Evolutionary conservation across 768 basidiomycete genomes (phyloP).

Genomic region (Lentinula guzmanii): DNA sequence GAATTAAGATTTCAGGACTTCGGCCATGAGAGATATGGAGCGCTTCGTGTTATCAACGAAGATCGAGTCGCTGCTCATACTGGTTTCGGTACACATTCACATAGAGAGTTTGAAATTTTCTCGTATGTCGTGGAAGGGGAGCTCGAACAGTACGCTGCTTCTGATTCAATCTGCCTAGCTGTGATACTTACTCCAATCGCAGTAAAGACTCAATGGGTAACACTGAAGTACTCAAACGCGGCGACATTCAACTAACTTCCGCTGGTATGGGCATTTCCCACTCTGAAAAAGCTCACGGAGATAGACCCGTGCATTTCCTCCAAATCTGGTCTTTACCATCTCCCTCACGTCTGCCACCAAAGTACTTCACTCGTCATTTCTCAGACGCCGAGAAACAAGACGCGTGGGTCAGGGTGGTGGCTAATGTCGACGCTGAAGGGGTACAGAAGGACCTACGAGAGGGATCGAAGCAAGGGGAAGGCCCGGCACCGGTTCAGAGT

Average conservation of each 20-base stretch:
- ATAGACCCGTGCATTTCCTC: constrained; percentile 41
- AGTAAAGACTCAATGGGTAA: constrained; percentile 93
- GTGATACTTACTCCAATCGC: background rate
- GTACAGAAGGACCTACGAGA: constrained; percentile 56
- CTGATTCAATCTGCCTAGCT: background rate
- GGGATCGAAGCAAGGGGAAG: constrained; percentile 55
- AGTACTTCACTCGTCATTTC: constrained; percentile 87
- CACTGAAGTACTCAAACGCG: constrained; percentile 81
- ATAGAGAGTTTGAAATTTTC: constrained; percentile 89
- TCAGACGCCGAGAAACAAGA: constrained; percentile 77
- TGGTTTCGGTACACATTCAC: constrained; percentile 84
- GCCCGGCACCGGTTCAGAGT: constrained; percentile 79
- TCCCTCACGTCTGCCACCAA: constrained; percentile 48
- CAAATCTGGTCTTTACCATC: constrained; percentile 48
- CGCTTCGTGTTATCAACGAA: constrained; percentile 89
- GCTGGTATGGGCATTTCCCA: constrained; percentile 91
- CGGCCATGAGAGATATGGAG: constrained; percentile 55
- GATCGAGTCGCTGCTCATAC: constrained; percentile 71
- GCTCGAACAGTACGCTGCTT: constrained; percentile 65
- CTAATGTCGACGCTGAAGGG: constrained; percentile 53
- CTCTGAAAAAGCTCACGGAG: constrained; percentile 46
- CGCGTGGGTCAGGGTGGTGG: constrained; percentile 69
- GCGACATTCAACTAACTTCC: constrained; percentile 87
- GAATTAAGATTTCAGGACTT: constrained; percentile 51
- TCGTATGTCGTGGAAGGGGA: constrained; percentile 77